phyloP scores from a whole-genome alignment of 1,284 basidiomycete species.

The Pterula multifida region DNA sequence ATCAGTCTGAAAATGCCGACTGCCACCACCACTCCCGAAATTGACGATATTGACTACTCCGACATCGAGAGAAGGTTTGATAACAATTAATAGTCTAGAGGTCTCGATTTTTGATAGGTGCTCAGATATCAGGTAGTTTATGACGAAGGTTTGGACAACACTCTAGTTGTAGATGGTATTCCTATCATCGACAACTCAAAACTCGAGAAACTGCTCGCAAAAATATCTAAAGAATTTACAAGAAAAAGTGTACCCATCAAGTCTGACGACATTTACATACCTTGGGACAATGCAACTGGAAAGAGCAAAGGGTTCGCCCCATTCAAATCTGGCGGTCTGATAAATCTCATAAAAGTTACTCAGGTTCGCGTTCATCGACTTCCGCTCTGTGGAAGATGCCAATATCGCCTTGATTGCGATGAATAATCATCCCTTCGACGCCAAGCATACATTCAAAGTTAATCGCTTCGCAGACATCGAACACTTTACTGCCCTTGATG shows the following conservation, averaged over 20 bases:
- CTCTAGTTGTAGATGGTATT: slow-evolving; percentile 78
- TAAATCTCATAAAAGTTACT: slow-evolving; percentile 2
- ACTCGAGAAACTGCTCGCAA: slow-evolving; percentile 63
- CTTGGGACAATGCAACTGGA: slow-evolving; percentile 69
- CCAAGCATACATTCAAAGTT: slow-evolving; percentile 83
- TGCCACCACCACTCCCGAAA: slow-evolving; percentile 20
- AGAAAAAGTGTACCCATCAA: slow-evolving; percentile 72
- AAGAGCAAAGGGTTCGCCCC: slow-evolving; percentile 77
- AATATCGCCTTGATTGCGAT: slow-evolving; percentile 70
- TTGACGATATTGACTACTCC: slow-evolving; percentile 81
- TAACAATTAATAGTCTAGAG: too few relatives aligned
- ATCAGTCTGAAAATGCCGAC: slow-evolving; percentile 1
- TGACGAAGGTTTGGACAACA: slow-evolving; percentile 79
- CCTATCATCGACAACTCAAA: slow-evolving; percentile 80
- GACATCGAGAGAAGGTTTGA: slow-evolving; percentile 86
- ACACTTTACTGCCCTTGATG: slow-evolving; percentile 69
- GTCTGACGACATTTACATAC: slow-evolving; percentile 67
- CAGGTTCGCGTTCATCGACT: slow-evolving; percentile 88
- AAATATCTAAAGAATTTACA: slow-evolving; percentile 75
- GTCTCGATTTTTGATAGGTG: slow-evolving; percentile 10
- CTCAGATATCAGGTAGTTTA: slow-evolving; percentile 70
- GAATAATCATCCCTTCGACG: slow-evolving; percentile 84
- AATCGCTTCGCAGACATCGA: slow-evolving; percentile 94
- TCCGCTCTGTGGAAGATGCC: slow-evolving; percentile 75
- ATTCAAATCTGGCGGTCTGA: slow-evolving; percentile 2